Conservation (phyloP, 2,329 filamentous ascomycete species). For the Westerdykella sp. region DNA sequence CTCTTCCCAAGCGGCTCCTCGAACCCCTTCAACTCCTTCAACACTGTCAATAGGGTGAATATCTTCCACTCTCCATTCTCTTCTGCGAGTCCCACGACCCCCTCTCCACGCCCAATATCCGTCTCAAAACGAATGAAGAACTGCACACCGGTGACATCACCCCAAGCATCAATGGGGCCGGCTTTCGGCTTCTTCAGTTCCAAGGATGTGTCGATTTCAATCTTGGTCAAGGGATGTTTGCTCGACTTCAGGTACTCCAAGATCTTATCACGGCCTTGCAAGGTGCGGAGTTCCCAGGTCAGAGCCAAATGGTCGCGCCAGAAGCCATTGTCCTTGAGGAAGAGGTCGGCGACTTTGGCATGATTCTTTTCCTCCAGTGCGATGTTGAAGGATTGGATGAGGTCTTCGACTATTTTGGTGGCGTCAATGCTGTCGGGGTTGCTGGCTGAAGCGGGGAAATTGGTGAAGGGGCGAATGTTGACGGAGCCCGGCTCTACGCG, state of each 20-base stretch:
- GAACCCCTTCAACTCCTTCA: constrained; percentile 35
- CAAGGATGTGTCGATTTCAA: constrained; percentile 26
- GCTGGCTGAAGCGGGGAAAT: constrained; percentile 23
- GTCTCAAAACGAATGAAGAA: constrained; percentile 29
- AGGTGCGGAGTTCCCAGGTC: constrained; percentile 51
- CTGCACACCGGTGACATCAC: constrained; percentile 24
- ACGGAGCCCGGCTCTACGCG: constrained; percentile 49
- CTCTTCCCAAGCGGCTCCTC: constrained; percentile 23
- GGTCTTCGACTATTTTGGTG: constrained; percentile 33
- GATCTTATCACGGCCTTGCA: constrained; percentile 41
- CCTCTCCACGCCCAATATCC: constrained; percentile 25
- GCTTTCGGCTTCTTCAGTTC: constrained; percentile 17
- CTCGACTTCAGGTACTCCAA: constrained; percentile 32
- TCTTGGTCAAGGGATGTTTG: constrained; percentile 27
- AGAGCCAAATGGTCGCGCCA: constrained; percentile 56
- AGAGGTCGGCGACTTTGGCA: constrained; percentile 34
- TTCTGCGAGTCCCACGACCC: constrained; percentile 31
- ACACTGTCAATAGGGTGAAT: constrained; percentile 35
- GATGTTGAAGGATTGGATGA: constrained; percentile 41
- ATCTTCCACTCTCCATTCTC: constrained; percentile 34
- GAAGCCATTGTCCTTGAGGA: constrained; percentile 47
- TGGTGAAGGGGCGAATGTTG: constrained; percentile 44
- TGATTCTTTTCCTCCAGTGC: constrained; percentile 36
- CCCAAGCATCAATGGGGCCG: constrained; percentile 23
- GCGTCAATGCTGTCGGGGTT: constrained; percentile 30